Base-by-base conservation (phyloP, 1,284 basidiomycete species). In the Cutaneotrichosporon mucoides region DNA sequence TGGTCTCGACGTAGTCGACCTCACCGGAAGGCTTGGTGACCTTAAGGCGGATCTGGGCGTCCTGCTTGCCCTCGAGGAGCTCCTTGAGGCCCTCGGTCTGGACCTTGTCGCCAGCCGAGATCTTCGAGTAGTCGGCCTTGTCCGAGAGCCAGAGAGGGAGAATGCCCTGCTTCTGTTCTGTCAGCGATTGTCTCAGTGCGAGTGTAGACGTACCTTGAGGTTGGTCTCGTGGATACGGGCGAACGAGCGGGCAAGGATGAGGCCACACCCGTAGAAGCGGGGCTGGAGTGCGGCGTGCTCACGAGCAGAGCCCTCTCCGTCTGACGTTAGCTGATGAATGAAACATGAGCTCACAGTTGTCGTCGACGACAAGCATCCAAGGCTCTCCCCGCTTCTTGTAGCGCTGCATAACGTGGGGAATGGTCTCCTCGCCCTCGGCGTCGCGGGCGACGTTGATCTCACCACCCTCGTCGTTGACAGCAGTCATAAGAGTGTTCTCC, bases 171-270 rank as follows among this genome's bases (percentile, higher is more conserved):
- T 97, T 97, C 82, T 48, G 47, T 36, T 15, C 13, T 34, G 47
- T 48, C 34, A 48, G 47, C 47, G 5, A 9, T 24, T 24, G 24
- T 6, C 34, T 37, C 34, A 15, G n/a, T n/a, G 5, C 5, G 35
- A 15, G 12, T 16, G 24, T 24, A 24, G 12, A 13, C 47, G 13
- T 33, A 48, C 47, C 47, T 96, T 96, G 62, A 97, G 81, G 79
- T 98, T 98, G 11, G 94, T 97, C 80, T 98, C 92, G 79, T 99
- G 96, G 63, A 99, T 99, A 65, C 96, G 89, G 64, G 96, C 96
- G 70, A 99, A 99, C 3, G 93, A 97, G 38, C 92, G 84, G 0
- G 90, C 89, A 56, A 93, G 77, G 68, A 94, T 92, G 80, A 92
- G 80, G 6, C 83, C 84, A 70, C 90, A 92, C 35, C 90, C 90